Percentiles rank a stretch among this genome's conserved stretches.
phyloP scores from a whole-genome alignment of 108 stramenopile genomes.

The Licmophora abbreviata region DNA sequence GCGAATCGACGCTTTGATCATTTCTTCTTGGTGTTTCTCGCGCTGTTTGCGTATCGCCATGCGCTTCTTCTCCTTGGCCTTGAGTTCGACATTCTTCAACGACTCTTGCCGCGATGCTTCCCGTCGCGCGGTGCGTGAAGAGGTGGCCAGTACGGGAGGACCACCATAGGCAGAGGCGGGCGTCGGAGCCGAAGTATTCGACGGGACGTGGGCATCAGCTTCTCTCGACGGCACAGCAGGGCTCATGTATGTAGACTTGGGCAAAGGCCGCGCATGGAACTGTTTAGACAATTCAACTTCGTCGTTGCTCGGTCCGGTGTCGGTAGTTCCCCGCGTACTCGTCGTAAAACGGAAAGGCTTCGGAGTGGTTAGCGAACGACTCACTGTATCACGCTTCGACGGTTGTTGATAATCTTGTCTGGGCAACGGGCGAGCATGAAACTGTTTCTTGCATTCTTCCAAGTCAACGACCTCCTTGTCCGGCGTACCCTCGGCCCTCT shows the following conservation, averaged over 20 bases:
- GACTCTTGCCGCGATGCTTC: conserved; percentile 5
- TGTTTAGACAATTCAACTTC: conserved; percentile 6
- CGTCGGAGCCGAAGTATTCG: not conserved
- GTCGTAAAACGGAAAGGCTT: conserved; percentile 18
- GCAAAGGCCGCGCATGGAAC: conserved; percentile 13
- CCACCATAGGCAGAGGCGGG: not conserved
- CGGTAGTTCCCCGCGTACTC: not conserved
- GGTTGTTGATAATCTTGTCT: no score
- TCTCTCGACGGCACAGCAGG: not conserved
- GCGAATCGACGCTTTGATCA: conserved; percentile 1
- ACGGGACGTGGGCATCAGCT: not conserved
- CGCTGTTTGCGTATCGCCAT: not conserved
- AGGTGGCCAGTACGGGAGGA: conserved; percentile 5
- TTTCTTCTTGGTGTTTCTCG: conserved; percentile 10
- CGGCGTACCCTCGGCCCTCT: conserved; percentile 10
- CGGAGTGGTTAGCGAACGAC: conserved; percentile 18
- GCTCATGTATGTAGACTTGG: conserved; percentile 9
- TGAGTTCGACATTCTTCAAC: conserved; percentile 4
- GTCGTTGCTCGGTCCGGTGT: not conserved
- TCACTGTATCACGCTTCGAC: no score
- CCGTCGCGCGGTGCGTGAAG: not conserved
- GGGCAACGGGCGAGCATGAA: not conserved
- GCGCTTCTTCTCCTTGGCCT: not conserved
- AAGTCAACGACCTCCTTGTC: conserved; percentile 1
- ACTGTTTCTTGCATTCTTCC: not conserved